Base-by-base conservation (phyloP, 441 rosid genomes). In the Dalechampia spathulata region DNA sequence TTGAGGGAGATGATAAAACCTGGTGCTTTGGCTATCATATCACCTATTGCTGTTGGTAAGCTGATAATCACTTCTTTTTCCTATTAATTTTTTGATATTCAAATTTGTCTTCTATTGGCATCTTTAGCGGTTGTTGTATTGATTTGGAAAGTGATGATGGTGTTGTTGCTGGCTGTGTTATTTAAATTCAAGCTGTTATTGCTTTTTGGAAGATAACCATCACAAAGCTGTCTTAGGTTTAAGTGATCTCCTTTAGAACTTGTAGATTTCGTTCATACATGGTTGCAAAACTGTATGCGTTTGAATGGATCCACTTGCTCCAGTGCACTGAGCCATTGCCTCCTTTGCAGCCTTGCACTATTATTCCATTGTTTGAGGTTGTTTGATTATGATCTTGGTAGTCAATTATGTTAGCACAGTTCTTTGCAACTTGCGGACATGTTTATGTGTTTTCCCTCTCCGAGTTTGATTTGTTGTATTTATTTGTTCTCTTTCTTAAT, bases 1-100 rank as follows among this genome's bases (percentile, higher is more conserved):
- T 61, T 93, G 78, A 86, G 80, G 71, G 95, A 93, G 83, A 93
- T 93, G 99, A 85, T 93, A 66, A 87, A 93, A 67, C 97, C 97
- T 2, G 99, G 99, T 61, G 96, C 81, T 73, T 71, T 93, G 75
- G 99, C 97, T 63, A 83, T 85, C 42, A 70, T 79, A 63, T 90
- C 99, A 41, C 99, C 99, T 28, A 72, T 93, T 56, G 78, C 58
- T 10, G 78, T 90, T 76, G 99, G 97, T 93, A 61, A 28, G 84
- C 68, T 60, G 19, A n/a, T 23, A 20, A 26, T 19, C 17, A 32
- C 11, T 17, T 34, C n/a, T 11, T 27, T 30, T 30, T 30, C 19
- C 34, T 52, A 14, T 14, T 12, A 40, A 8, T 36, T 26, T 12
- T 6, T 28, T 3, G 6, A 15, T 14, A 15, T 13, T 20, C 17